Conservation (phyloP, 2,329 filamentous ascomycete genomes). For the Diaporthe sp. region DNA sequence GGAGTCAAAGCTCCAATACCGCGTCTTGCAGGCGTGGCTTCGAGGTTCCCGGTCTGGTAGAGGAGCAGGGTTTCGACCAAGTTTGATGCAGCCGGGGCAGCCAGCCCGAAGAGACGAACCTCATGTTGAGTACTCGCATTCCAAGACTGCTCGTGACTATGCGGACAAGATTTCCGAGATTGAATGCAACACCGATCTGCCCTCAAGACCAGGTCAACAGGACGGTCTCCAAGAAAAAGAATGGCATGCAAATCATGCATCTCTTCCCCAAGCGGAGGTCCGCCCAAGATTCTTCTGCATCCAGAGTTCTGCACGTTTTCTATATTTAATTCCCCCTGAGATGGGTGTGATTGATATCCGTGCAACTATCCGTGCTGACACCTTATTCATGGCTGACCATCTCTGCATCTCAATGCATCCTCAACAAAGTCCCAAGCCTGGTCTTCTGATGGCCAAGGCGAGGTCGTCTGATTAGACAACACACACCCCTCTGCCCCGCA, state of each 20-base stretch:
- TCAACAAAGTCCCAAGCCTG: not conserved
- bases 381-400: not conserved
- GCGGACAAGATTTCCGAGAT: slow-evolving; percentile 27
- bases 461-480: slow-evolving; percentile 21
- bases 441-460: not conserved
- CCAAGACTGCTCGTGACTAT: slow-evolving; percentile 5
- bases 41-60: not conserved
- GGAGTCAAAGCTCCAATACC: slow-evolving; percentile 3
- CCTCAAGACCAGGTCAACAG: slow-evolving; percentile 25
- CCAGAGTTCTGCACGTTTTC: slow-evolving; percentile 14
- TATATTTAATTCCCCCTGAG: slow-evolving; percentile 7
- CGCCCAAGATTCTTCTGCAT: slow-evolving; percentile 25
- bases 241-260: slow-evolving; percentile 20
- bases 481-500: slow-evolving; percentile 7
- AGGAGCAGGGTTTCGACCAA: not conserved
- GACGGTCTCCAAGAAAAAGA: not conserved
- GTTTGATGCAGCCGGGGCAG: not conserved
- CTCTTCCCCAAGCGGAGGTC: slow-evolving; percentile 3
- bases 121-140: not conserved
- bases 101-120: not conserved
- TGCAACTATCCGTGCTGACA: not conserved
- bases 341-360: too few relatives aligned
- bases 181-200: slow-evolving; percentile 17
- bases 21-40: not conserved
- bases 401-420: not conserved